phyloP scores from a whole-genome alignment of 768 basidiomycete species.

The Arthromyces matolae region DNA sequence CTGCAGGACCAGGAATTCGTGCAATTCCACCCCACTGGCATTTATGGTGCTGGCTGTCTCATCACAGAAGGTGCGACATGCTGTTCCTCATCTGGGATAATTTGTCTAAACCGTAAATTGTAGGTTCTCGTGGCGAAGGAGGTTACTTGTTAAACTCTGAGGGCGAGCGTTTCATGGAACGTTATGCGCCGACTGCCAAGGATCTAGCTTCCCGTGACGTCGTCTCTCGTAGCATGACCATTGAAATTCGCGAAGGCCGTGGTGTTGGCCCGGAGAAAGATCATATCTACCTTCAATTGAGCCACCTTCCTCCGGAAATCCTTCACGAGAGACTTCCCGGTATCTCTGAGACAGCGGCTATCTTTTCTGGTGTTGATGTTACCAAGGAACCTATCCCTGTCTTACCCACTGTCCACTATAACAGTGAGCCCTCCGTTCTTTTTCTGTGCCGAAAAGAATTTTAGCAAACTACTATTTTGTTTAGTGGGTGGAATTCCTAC shows the following conservation, averaged over 20 bases:
- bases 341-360: slow-evolving; percentile 99
- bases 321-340: slow-evolving; percentile 96
- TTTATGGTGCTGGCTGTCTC: slow-evolving; percentile 97
- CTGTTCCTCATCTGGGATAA: slow-evolving; percentile 15
- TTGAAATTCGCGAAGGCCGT: slow-evolving; percentile 97
- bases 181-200: slow-evolving; percentile 98
- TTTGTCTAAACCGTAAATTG: neutral
- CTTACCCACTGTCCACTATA: slow-evolving; percentile 97
- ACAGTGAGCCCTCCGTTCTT: slow-evolving; percentile 59
- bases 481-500: slow-evolving; percentile 99
- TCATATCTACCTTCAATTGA: slow-evolving; percentile 94
- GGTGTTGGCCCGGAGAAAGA: slow-evolving; percentile 99
- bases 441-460: neutral
- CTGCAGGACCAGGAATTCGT: slow-evolving; percentile 98
- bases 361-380: slow-evolving; percentile 98
- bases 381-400: slow-evolving; percentile 99
- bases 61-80: slow-evolving; percentile 99
- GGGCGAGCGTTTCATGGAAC: slow-evolving; percentile 99
- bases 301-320: slow-evolving; percentile 93
- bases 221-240: slow-evolving; percentile 98
- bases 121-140: slow-evolving; percentile 98
- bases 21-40: slow-evolving; percentile 99
- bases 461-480: neutral
- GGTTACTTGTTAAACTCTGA: slow-evolving; percentile 97
- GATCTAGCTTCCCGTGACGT: slow-evolving; percentile 99